Conservation (phyloP, 73 alveolate species). For the Durusdinium trenchii region DNA sequence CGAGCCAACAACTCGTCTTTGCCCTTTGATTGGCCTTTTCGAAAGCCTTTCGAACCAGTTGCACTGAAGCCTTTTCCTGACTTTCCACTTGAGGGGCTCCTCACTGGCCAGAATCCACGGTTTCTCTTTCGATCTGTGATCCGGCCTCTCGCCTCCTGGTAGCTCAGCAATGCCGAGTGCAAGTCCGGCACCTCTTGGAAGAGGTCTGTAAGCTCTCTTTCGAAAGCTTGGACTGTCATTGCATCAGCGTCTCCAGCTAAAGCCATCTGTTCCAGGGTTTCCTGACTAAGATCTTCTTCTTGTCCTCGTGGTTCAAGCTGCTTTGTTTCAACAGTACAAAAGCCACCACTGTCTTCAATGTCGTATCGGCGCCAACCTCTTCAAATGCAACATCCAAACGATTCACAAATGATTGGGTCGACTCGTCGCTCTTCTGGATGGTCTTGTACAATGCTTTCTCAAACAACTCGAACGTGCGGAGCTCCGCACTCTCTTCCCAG, state of each 20-base stretch:
- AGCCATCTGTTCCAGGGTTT: background rate
- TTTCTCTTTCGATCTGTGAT: background rate
- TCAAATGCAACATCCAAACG: too few relatives aligned
- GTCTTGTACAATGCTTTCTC: too few relatives aligned
- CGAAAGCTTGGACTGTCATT: background rate
- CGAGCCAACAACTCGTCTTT: background rate
- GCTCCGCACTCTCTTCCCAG: too few relatives aligned
- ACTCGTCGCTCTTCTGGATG: too few relatives aligned
- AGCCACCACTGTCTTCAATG: too few relatives aligned
- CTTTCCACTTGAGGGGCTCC: background rate
- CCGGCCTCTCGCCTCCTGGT: background rate
- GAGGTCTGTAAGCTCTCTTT: constrained; percentile 7
- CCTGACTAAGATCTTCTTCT: background rate
- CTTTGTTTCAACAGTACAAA: too few relatives aligned
- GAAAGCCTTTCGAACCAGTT: too few relatives aligned
- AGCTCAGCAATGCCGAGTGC: background rate
- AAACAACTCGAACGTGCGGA: too few relatives aligned
- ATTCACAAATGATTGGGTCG: too few relatives aligned
- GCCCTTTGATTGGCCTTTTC: background rate
- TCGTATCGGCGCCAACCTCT: too few relatives aligned
- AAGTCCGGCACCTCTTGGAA: background rate
- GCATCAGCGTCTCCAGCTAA: constrained; percentile 11
- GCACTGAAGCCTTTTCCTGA: background rate
- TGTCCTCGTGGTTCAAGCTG: too few relatives aligned
- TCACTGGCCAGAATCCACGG: background rate